Base-by-base conservation (phyloP, 139 green algal genomes). In the Chlamydomonas urium region DNA sequence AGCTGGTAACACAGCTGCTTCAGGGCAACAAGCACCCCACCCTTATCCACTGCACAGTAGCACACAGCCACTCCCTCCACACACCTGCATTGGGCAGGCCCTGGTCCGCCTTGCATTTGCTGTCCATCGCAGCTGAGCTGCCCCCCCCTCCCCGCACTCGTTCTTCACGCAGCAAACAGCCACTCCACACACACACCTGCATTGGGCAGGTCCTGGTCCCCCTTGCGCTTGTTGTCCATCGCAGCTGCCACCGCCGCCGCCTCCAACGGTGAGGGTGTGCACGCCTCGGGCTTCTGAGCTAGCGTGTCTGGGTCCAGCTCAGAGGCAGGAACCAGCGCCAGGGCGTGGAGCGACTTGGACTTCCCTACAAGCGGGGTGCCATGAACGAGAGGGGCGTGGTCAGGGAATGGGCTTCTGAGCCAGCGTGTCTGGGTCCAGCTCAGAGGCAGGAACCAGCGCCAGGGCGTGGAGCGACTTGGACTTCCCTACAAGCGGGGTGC, bases 341-440 rank as follows among this genome's bases (percentile, higher is more conserved):
- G 84, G 6, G 93, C 93, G 71, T 97, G 90, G 71, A 97, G 72
- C 33, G 76, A 88, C 83, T 94, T 71, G 63, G 63, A 31, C 24
- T 56, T 57, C 4, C 63, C 63, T 71, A 35, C 26, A 63, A n/a
- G n/a, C n/a, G n/a, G n/a, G n/a, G n/a, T n/a, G n/a, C n/a, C n/a
- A n/a, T n/a, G n/a, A n/a, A n/a, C n/a, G n/a, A n/a, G n/a, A n/a
- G n/a, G n/a, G n/a, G n/a, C n/a, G n/a, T n/a, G n/a, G n/a, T n/a
- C n/a, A n/a, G n/a, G n/a, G n/a, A n/a, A n/a, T n/a, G n/a, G 89
- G 92, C n/a, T 78, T 58, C 3, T 65, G 26, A 1, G 47, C 37
- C 57, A 96, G 74, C 36, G 71, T 58, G 2, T 87, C 84, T 1
- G 77, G 70, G 31, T 82, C 80, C 86, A 96, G 88, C 10, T 75